Percentiles rank a stretch among this genome's conserved stretches.
phyloP scores from a whole-genome alignment of 352 stramenopile species.

The Pythium aphanidermatum region DNA sequence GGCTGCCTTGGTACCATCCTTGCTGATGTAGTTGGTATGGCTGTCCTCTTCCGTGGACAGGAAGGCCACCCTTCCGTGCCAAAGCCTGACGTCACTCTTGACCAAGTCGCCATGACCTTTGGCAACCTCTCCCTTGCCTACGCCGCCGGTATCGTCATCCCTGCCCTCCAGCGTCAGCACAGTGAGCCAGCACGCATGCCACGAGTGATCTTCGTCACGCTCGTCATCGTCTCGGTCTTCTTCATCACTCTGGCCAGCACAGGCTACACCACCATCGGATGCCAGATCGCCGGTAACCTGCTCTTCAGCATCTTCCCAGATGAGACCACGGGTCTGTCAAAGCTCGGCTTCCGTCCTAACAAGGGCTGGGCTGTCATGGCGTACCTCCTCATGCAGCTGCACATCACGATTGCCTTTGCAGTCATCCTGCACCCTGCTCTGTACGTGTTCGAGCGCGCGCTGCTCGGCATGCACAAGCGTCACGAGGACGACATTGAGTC shows the following conservation, averaged over 20 bases:
- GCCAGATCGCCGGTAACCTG: constrained; percentile 64
- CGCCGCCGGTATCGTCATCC: constrained; percentile 56
- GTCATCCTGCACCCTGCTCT: too few species aligned
- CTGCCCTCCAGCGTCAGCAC: constrained; percentile 54
- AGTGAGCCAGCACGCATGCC: constrained; percentile 55
- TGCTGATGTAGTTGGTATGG: constrained; percentile 44
- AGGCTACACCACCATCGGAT: constrained; percentile 48
- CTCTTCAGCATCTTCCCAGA: constrained; percentile 58
- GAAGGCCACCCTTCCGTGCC: constrained; percentile 39
- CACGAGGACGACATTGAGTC: constrained; percentile 7
- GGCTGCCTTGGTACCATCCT: constrained; percentile 55
- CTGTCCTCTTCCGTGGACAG: constrained; percentile 48
- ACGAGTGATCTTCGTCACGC: constrained; percentile 42
- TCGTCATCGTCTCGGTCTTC: constrained; percentile 43
- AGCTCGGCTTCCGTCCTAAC: constrained; percentile 21
- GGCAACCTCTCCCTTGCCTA: constrained; percentile 64
- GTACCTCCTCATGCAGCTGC: too few species aligned
- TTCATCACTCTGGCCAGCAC: constrained; percentile 41
- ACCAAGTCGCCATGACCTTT: constrained; percentile 46
- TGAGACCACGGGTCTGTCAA: constrained; percentile 19
- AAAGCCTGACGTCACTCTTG: constrained; percentile 36
- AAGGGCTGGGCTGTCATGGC: constrained; percentile 15
- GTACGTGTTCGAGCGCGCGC: constrained; percentile 7
- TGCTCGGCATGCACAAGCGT: constrained; percentile 19
- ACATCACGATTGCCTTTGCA: too few species aligned